Conservation (phyloP, 1,139 yeast species). For the Yamadazyma oceani region DNA sequence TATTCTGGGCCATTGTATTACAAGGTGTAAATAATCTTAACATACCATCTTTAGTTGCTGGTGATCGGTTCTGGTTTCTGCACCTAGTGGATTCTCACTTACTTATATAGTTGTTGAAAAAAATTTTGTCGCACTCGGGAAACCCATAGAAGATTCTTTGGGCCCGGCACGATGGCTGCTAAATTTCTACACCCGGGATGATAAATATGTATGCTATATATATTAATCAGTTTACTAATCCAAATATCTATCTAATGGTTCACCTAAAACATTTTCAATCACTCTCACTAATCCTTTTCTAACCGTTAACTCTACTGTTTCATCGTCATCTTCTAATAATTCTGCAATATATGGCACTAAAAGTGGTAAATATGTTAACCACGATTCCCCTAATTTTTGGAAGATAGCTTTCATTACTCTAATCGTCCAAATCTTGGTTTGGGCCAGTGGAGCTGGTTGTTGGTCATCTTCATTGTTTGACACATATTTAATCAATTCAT, state of each 20-base stretch:
- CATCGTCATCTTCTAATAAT: conserved; percentile 92
- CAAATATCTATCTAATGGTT: conserved; percentile 87
- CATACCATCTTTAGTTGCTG: conserved; percentile 1
- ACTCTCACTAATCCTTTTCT: conserved; percentile 91
- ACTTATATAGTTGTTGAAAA: conserved; percentile 1
- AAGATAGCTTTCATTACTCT: conserved; percentile 77
- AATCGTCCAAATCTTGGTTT: conserved; percentile 77
- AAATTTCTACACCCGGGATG: background rate
- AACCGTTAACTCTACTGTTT: conserved; percentile 86
- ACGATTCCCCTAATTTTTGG: conserved; percentile 91
- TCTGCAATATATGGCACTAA: conserved; percentile 95
- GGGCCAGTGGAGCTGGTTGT: conserved; percentile 15
- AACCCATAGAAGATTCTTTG: conserved; percentile 15
- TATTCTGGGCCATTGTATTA: no score
- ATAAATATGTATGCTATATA: conserved; percentile 7
- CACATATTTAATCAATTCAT: conserved; percentile 37
- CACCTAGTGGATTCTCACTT: no score
- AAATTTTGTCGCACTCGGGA: conserved; percentile 6
- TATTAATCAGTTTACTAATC: conserved; percentile 40
- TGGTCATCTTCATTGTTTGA: conserved; percentile 33
- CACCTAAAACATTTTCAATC: conserved; percentile 90
- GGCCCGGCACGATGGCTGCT: conserved; percentile 7
- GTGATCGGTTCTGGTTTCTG: no score
- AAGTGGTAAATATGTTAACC: conserved; percentile 90
- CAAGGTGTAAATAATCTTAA: no score